Evolutionary conservation across 163 green algal species (phyloP), one percentile per base, ranked within the genome.

Genomic region (Trebouxiophyceae sp.): DNA sequence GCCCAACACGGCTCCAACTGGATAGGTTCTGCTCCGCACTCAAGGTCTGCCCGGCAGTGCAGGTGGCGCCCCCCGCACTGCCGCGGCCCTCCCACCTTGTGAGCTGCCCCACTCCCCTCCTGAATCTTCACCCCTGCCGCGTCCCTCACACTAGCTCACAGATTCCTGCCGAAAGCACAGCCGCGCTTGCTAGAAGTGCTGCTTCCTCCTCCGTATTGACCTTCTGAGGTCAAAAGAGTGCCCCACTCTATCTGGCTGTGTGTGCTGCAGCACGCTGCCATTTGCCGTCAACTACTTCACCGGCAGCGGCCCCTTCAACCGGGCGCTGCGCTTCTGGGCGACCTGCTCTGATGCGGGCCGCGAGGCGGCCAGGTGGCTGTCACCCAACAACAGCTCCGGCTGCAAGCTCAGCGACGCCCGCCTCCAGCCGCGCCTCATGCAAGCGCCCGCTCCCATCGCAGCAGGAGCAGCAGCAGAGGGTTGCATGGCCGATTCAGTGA

Each of bases 221-320:
- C n/a, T n/a, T 20, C 24, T 58, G 62, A 68, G 20, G n/a, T 60
- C 28, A 58, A 24, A 59, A 20, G 47, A 27, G 7, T 62, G 28
- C 20, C 26, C 39, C 33, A 60, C 30, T 45, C 31, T 46, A 34
- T 19, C 24, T 55, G 5, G 2, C 24, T 59, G 22, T 63, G 79
- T 58, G 46, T 6, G 22, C 4, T 65, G 39, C 65, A 72, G 63
- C 54, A 22, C 56, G 23, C 65, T 78, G 46, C 57, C 77, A 1
- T 80, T 74, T 70, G 82, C 82, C 0, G 66, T 92, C 57, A 86
- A 86, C 69, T 86, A 92, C 66, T 92, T 92, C 63, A 79, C 65
- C 56, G 73, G 70, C 27, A 71, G 69, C 23, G 66, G 65, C n/a
- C 50, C 77, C 63, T 86, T 92, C 59, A 76, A 68, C 44, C 71